phyloP scores from a whole-genome alignment of 257 asterid species.

The Cynanchum wilfordii region DNA sequence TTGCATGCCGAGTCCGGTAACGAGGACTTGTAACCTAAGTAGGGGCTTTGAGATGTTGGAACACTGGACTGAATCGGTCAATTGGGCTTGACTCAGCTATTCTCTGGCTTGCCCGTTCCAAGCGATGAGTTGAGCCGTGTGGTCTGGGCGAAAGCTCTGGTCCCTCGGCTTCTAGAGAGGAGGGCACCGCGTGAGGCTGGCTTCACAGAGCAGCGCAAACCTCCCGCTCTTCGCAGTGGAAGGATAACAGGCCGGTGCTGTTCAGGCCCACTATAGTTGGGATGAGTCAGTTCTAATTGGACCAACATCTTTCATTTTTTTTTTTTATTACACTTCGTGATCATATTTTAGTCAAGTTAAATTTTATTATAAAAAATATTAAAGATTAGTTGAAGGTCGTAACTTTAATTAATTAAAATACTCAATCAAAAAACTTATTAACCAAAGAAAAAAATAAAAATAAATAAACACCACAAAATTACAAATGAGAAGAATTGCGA shows the following conservation, averaged over 20 bases:
- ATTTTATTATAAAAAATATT: no score
- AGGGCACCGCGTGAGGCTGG: constrained; percentile 23
- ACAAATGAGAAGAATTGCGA: no score
- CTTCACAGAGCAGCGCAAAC: constrained; percentile 19
- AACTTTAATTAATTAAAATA: no score
- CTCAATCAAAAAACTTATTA: no score
- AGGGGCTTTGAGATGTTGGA: background rate
- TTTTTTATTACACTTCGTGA: no score
- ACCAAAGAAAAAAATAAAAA: no score
- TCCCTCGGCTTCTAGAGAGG: background rate
- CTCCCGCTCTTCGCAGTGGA: constrained; percentile 14
- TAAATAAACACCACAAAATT: no score
- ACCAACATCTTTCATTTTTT: background rate
- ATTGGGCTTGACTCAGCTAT: background rate
- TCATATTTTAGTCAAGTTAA: no score
- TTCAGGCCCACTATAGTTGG: background rate
- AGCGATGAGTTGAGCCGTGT: background rate
- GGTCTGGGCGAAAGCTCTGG: background rate
- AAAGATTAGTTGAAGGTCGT: no score
- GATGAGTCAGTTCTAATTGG: background rate
- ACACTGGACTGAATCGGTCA: background rate
- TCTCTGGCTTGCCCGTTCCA: constrained; percentile 7
- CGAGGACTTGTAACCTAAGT: constrained; percentile 10
- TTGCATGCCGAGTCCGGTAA: constrained; percentile 12
- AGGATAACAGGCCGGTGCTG: constrained; percentile 6